These are phyloP conservation scores for Glutinoglossum americanum DNA, from an alignment of 495 filamentous ascomycete species.

Conservation along the genomic window DNA sequence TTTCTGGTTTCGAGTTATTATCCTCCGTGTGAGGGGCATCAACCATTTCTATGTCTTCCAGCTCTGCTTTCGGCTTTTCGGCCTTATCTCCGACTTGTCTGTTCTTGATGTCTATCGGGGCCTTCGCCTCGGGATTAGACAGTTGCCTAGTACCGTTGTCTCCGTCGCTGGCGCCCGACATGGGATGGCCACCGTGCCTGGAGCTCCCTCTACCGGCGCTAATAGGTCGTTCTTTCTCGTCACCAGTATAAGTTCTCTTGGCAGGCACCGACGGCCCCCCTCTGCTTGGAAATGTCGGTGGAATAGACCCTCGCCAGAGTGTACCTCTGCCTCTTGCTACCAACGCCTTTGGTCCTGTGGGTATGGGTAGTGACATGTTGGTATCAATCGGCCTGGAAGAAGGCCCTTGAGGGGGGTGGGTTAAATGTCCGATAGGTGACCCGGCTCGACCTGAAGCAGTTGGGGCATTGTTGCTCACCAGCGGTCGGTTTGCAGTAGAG, in stretches of 20 bases:
- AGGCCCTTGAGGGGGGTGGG: background rate
- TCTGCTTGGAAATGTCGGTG: conserved; percentile 1
- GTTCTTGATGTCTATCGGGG: background rate
- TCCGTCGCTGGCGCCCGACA: background rate
- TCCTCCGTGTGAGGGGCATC: background rate
- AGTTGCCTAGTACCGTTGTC: background rate
- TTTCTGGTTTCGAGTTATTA: background rate
- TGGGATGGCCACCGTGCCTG: background rate
- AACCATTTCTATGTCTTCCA: background rate
- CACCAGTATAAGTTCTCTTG: background rate
- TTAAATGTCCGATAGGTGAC: background rate
- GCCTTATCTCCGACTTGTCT: background rate
- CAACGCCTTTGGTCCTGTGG: conserved; percentile 18
- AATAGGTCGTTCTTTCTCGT: background rate
- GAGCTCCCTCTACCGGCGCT: background rate
- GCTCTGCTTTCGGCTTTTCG: background rate
- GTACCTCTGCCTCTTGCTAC: background rate
- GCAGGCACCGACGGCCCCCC: background rate
- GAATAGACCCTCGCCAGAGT: conserved; percentile 16
- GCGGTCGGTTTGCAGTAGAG: background rate
- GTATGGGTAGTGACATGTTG: conserved; percentile 9
- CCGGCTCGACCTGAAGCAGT: background rate
- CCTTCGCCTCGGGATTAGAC: background rate
- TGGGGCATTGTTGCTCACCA: background rate
- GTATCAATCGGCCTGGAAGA: background rate